phyloP scores from a whole-genome alignment of 2,329 filamentous ascomycete species.

The Acrocalymma vagum region DNA sequence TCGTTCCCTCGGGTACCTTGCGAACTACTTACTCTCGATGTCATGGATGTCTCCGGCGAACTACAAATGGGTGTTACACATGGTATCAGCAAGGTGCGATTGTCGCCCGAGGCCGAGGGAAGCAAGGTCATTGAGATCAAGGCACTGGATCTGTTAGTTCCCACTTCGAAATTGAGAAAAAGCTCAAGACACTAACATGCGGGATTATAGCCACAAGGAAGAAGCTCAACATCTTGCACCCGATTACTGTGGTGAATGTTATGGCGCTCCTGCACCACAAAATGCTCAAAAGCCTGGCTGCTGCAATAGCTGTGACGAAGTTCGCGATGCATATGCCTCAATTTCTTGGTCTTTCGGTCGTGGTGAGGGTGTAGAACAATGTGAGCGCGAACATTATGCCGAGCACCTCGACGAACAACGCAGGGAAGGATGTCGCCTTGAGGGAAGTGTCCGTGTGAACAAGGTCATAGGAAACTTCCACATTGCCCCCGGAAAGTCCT shows the following conservation, averaged over 20 bases:
- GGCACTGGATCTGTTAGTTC: slow-evolving; percentile 48
- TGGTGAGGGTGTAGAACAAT: slow-evolving; percentile 94
- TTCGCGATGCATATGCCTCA: slow-evolving; percentile 90
- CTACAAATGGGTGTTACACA: slow-evolving; percentile 94
- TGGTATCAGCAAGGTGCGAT: slow-evolving; percentile 88
- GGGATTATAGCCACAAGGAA: slow-evolving; percentile 64
- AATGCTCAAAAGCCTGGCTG: slow-evolving; percentile 83
- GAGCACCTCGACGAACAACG: slow-evolving; percentile 89
- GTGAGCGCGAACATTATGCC: slow-evolving; percentile 90
- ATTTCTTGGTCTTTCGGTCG: slow-evolving; percentile 93
- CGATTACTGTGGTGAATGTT: slow-evolving; percentile 92
- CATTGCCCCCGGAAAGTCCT: slow-evolving; percentile 92
- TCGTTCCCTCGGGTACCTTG: slow-evolving; percentile 94
- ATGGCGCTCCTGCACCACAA: slow-evolving; percentile 78
- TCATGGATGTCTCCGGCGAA: slow-evolving; percentile 99
- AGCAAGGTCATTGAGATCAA: slow-evolving; percentile 60
- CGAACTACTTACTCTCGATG: slow-evolving; percentile 93
- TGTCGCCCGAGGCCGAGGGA: slow-evolving; percentile 76
- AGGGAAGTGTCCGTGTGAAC: slow-evolving; percentile 92
- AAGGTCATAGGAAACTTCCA: slow-evolving; percentile 99
- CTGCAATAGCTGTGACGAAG: slow-evolving; percentile 97
- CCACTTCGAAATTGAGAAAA: background rate
- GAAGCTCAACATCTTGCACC: slow-evolving; percentile 84
- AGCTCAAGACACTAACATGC: slow-evolving; percentile 9
- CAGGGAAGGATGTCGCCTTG: slow-evolving; percentile 91